These are phyloP conservation scores for Boletus subcaerulescens DNA, from an alignment of 768 basidiomycete species.

Conservation along the genomic window DNA sequence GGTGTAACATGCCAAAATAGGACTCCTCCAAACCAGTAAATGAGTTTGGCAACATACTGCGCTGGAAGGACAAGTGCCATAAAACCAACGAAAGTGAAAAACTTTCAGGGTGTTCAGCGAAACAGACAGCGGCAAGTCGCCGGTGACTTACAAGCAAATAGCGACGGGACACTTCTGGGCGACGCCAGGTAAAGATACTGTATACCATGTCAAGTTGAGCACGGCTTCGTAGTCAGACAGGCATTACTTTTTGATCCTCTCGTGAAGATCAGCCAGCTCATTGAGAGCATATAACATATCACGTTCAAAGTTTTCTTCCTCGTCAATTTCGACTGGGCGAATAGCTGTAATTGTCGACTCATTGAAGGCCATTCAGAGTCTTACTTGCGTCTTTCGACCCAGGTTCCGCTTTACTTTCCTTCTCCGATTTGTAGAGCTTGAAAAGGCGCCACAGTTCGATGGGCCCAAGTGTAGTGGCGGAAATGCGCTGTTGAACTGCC, in stretches of 20 bases:
- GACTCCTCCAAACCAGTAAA: conserved; percentile 46
- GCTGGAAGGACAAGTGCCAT: conserved; percentile 46
- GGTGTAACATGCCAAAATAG: conserved; percentile 65
- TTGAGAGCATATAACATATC: conserved; percentile 39
- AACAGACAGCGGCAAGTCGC: background rate
- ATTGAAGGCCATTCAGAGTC: background rate
- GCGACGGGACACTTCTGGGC: conserved; percentile 45
- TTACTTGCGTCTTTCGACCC: conserved; percentile 10
- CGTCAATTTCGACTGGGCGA: conserved; percentile 9
- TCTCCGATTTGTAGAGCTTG: conserved; percentile 39
- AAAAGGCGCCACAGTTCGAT: conserved; percentile 55
- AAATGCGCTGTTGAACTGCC: conserved; percentile 45
- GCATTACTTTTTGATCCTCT: conserved; percentile 59
- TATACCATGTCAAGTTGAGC: background rate
- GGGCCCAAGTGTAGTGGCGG: conserved; percentile 45
- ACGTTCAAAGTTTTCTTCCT: conserved; percentile 43
- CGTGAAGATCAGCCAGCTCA: conserved; percentile 58
- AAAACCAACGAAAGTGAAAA: conserved; percentile 42
- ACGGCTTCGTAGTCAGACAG: background rate
- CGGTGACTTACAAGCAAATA: conserved; percentile 45
- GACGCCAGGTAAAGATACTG: conserved; percentile 70
- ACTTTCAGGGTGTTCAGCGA: conserved; percentile 7
- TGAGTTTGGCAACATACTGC: conserved; percentile 46
- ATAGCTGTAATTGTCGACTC: background rate
- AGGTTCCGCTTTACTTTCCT: conserved; percentile 33